phyloP scores from a whole-genome alignment of 768 basidiomycete genomes.

The Auricularia cornea region DNA sequence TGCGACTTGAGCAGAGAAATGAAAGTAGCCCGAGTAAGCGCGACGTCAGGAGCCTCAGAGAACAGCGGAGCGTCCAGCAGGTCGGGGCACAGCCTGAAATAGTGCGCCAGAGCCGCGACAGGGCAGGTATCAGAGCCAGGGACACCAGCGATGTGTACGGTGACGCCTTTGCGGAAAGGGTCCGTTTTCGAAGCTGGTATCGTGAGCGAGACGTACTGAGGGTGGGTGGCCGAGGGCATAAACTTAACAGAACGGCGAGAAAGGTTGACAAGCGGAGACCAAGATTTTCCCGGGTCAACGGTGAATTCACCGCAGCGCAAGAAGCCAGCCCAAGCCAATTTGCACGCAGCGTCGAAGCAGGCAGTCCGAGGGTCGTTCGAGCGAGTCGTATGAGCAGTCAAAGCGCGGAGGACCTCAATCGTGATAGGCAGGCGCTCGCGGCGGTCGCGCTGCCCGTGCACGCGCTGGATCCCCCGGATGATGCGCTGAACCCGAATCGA shows the following conservation, averaged over 20 bases:
- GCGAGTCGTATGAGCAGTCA: no score
- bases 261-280: constrained; percentile 14
- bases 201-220: constrained; percentile 14
- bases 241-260: constrained; percentile 18
- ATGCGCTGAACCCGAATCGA: constrained; percentile 22
- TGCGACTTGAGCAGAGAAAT: not conserved
- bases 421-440: constrained; percentile 23
- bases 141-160: constrained; percentile 16
- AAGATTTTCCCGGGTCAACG: constrained; percentile 3
- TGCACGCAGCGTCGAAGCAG: constrained; percentile 12
- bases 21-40: constrained; percentile 6
- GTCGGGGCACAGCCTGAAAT: constrained; percentile 2
- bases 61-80: constrained; percentile 9
- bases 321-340: constrained; percentile 15
- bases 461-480: constrained; percentile 28
- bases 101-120: constrained; percentile 7
- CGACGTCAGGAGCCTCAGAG: not conserved
- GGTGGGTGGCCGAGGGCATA: constrained; percentile 15
- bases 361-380: not conserved
- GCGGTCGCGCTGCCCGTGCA: constrained; percentile 9
- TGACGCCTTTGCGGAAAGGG: constrained; percentile 24
- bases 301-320: constrained; percentile 20
- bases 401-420: constrained; percentile 12
- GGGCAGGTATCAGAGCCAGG: constrained; percentile 7
- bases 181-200: constrained; percentile 31